Evolutionary conservation across 1,284 basidiomycete species (phyloP), one percentile per base, ranked within the genome.

Genomic region (Spongispora temasekensis): DNA sequence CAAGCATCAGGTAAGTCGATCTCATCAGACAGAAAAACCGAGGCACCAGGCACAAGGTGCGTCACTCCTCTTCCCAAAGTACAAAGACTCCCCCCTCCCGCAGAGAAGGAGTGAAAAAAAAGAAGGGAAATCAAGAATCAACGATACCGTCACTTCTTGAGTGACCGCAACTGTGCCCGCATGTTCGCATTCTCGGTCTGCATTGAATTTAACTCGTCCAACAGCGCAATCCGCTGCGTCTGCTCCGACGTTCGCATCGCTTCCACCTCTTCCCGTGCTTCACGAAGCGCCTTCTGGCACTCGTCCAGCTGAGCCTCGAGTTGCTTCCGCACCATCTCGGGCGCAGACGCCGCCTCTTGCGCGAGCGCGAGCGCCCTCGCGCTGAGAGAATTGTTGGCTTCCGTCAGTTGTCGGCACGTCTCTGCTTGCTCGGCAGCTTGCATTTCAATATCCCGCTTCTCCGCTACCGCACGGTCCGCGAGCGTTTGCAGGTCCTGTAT

Each of bases 121-220:
- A 21, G 19, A 17, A 48, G 44, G 15, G 23, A 5, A 2, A 5
- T 9, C 19, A 5, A 17, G 15, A 13, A 48, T 23, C 25, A 19
- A 17, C 25, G 23, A n/a, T 27, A 48, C 3, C 23, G 40, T 68
- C 30, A 72, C 48, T 61, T 72, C 77, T 85, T 88, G 62, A 79
- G 71, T 44, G 78, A 84, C 59, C 88, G 81, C 65, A 93, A 66
- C 73, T 93, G 91, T 42, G 85, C 83, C 53, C 88, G 82, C 64
- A 93, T 69, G 46, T 75, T 84, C 40, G 78, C 81, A 69, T 93
- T 93, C 76, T 92, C 90, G 58, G 83, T 88, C 74, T 93, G 91
- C 76, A 89, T 81, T 55, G 82, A 79, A 71, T 92, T 93, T 67
- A 93, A 77, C 76, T 93, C 91, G 68, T 93, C 91, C 58, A 93